Percentiles rank a stretch among this genome's conserved stretches.
Evolutionary conservation across 2,329 filamentous ascomycete species (phyloP).

Genomic region (Teratosphaeria destructans): DNA sequence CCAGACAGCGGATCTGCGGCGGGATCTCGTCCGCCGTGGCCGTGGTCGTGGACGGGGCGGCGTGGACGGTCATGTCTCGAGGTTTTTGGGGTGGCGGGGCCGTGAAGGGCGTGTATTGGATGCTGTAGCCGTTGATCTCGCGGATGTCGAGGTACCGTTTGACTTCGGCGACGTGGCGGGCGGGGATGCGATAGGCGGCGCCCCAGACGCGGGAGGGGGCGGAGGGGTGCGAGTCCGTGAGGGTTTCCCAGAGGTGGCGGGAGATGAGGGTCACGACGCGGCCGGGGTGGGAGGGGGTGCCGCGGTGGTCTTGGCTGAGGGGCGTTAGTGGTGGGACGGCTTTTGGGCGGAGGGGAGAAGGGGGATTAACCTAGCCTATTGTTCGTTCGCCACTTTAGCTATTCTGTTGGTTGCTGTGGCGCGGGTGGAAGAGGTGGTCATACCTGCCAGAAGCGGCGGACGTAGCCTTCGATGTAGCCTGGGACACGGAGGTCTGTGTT

Average conservation of each 20-base stretch:
- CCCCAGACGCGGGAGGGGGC: slow-evolving; percentile 71
- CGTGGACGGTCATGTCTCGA: slow-evolving; percentile 41
- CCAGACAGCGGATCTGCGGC: slow-evolving; percentile 49
- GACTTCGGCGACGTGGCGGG: slow-evolving; percentile 63
- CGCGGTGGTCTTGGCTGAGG: slow-evolving; percentile 80
- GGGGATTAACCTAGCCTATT: slow-evolving; percentile 20
- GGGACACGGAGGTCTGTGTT: slow-evolving; percentile 66
- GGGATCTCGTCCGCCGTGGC: slow-evolving; percentile 4
- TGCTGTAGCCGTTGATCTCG: slow-evolving; percentile 94
- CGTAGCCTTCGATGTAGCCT: slow-evolving; percentile 87
- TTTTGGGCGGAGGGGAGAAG: not conserved
- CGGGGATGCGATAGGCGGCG: slow-evolving; percentile 72
- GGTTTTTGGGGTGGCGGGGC: slow-evolving; percentile 41
- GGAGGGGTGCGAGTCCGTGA: slow-evolving; percentile 54
- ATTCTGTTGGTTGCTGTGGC: not conserved
- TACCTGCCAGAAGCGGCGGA: slow-evolving; percentile 97
- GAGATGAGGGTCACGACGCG: slow-evolving; percentile 90
- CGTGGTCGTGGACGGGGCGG: not conserved
- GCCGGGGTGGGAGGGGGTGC: slow-evolving; percentile 76
- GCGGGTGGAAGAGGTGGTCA: slow-evolving; percentile 19
- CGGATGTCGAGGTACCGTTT: slow-evolving; percentile 86
- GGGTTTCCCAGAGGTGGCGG: slow-evolving; percentile 66
- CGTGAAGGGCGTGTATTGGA: slow-evolving; percentile 74
- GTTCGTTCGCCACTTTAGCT: slow-evolving; percentile 5
- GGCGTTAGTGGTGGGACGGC: not conserved